phyloP scores from a whole-genome alignment of 495 filamentous ascomycete genomes.

The Xylaria cubensis region DNA sequence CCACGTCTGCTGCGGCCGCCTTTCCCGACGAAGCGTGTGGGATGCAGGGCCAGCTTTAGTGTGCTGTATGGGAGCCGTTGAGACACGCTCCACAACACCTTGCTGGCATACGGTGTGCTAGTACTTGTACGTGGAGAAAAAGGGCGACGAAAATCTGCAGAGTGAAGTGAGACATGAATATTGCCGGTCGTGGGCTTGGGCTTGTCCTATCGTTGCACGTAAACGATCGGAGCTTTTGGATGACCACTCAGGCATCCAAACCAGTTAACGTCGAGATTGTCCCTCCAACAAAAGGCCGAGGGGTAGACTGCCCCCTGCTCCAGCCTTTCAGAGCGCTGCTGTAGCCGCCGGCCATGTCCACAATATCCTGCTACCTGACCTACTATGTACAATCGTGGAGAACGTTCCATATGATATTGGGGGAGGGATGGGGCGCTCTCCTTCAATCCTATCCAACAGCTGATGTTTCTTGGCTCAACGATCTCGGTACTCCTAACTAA shows the following conservation, averaged over 20 bases:
- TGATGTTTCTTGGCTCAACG: constrained; percentile 27
- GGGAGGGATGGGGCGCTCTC: constrained; percentile 24
- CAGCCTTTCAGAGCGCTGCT: constrained; percentile 52
- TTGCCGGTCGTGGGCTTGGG: constrained; percentile 42
- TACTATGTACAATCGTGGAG: constrained; percentile 27
- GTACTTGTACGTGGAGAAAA: constrained; percentile 16
- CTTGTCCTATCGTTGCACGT: constrained; percentile 40
- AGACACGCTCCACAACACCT: constrained; percentile 27
- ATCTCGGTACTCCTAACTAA: constrained; percentile 27
- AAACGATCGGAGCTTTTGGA: constrained; percentile 45
- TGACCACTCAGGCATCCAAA: constrained; percentile 35
- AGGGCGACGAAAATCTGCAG: constrained; percentile 24
- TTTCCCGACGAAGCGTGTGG: constrained; percentile 45
- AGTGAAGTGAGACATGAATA: constrained; percentile 36
- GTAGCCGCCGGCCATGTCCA: constrained; percentile 47
- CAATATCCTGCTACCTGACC: constrained; percentile 17
- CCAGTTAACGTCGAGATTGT: constrained; percentile 38
- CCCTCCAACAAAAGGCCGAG: constrained; percentile 45
- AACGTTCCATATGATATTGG: constrained; percentile 25
- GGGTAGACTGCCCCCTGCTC: constrained; percentile 40
- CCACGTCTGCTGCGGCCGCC: constrained; percentile 48
- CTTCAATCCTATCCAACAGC: constrained; percentile 26
- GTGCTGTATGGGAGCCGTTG: constrained; percentile 26
- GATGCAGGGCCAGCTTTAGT: constrained; percentile 28
- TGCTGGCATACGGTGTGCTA: constrained; percentile 24